These are phyloP conservation scores for Pseudoperonospora humuli DNA, from an alignment of 352 stramenopile genomes.

Conservation along the genomic window DNA sequence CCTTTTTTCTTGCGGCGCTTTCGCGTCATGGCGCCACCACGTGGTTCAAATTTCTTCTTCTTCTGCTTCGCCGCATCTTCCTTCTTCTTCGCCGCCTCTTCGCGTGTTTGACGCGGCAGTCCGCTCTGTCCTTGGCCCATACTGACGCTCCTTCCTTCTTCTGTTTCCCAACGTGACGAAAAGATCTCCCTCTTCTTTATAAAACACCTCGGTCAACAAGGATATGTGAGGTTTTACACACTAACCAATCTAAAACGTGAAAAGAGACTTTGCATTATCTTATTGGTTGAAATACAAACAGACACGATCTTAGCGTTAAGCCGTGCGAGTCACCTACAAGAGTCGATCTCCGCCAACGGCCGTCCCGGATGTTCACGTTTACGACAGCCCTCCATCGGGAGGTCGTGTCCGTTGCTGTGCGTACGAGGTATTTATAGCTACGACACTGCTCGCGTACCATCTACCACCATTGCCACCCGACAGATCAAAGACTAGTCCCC, in stretches of 20 bases:
- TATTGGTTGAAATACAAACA: slow-evolving; percentile 14
- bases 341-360: slow-evolving; percentile 11
- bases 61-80: slow-evolving; percentile 87
- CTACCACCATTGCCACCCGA: no score
- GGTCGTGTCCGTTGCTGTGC: slow-evolving; percentile 18
- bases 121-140: slow-evolving; percentile 87
- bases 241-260: slow-evolving; percentile 1
- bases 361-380: not conserved
- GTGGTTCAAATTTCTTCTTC: slow-evolving; percentile 92
- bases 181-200: slow-evolving; percentile 18
- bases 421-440: slow-evolving; percentile 17
- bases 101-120: slow-evolving; percentile 66
- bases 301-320: no score
- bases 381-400: no score
- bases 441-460: slow-evolving; percentile 3
- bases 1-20: slow-evolving; percentile 91
- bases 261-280: not conserved
- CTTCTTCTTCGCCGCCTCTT: slow-evolving; percentile 86
- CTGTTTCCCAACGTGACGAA: slow-evolving; percentile 5
- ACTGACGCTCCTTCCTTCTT: slow-evolving; percentile 6
- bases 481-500: no score
- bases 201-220: slow-evolving; percentile 5
- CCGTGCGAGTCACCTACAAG: no score
- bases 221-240: slow-evolving; percentile 11
- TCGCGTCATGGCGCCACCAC: slow-evolving; percentile 77